Base-by-base conservation (phyloP, 2,329 filamentous ascomycete genomes). In the Beauveria pseudobassiana region DNA sequence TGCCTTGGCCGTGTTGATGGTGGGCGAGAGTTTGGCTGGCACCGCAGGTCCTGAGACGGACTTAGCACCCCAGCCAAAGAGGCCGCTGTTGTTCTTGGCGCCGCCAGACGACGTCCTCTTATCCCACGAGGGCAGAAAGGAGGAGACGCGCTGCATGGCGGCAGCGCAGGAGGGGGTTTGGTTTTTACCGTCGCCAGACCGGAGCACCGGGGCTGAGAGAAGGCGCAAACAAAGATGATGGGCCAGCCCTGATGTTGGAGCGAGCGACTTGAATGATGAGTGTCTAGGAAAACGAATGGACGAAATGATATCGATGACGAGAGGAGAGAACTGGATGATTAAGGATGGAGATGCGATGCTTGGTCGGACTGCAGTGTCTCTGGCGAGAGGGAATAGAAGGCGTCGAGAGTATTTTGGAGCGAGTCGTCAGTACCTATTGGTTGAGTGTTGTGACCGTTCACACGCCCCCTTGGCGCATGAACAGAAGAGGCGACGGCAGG, bases 41-140 rank as follows among this genome's bases (percentile, higher is more conserved):
- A 46, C 22, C 18, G 55, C 52, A n/a, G 63, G 48, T 12, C n/a
- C 38, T 3, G 57, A 60, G 26, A 30, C 84, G 80, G 63, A 87
- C 84, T 64, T 79, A 72, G 72, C 75, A 66, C 77, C 74, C 77
- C 78, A 80, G 55, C 75, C 74, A 63, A 79, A 79, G 38, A 80
- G 70, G 64, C 69, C 65, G 53, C 65, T 61, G 48, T 68, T 64
- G 63, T 64, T 70, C 58, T 70, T 72, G 63, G 68, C 67, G 61
- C 65, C 65, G 51, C 66, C 68, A 63, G 67, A 63, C 61, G 73
- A 76, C 54, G 71, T 73, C 67, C 76, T 76, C 70, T 73, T 78
- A 64, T 78, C 76, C 76, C 76, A 77, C n/a, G 76, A 76, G 64
- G 76, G 76, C 63, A 78, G 72, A 64, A 78, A 75, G 62, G 72